Conservation (phyloP, 306 rosid genomes). For the Dryas octopetala region DNA sequence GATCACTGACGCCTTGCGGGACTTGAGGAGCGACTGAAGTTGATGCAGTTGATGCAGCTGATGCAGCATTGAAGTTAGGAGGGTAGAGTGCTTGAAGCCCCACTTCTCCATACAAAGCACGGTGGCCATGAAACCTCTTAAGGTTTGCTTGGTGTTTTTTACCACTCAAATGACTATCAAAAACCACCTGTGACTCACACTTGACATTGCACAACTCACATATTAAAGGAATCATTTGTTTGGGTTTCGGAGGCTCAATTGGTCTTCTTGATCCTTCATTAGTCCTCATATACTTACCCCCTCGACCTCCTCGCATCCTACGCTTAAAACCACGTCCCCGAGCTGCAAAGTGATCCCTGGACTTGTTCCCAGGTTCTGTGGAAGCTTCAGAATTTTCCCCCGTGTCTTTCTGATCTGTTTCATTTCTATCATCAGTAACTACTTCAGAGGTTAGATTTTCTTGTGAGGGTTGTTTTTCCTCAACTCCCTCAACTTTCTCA, state of each 20-base stretch:
- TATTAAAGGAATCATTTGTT: slow-evolving; percentile 38
- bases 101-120: slow-evolving; percentile 39
- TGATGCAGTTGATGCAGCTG: slow-evolving; percentile 28
- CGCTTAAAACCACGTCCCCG: slow-evolving; percentile 63
- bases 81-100: slow-evolving; percentile 62
- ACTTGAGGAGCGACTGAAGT: slow-evolving; percentile 37
- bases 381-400: slow-evolving; percentile 44
- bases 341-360: slow-evolving; percentile 38
- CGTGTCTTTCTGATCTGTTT: slow-evolving; percentile 37
- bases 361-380: slow-evolving; percentile 38
- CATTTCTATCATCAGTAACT: slow-evolving; percentile 41
- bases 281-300: slow-evolving; percentile 45
- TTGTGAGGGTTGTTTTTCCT: slow-evolving; percentile 31
- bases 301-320: slow-evolving; percentile 61
- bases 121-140: slow-evolving; percentile 51
- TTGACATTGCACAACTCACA: slow-evolving; percentile 81
- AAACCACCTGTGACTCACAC: slow-evolving; percentile 72
- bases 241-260: slow-evolving; percentile 46
- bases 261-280: slow-evolving; percentile 53
- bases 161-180: slow-evolving; percentile 69
- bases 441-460: slow-evolving; percentile 37
- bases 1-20: slow-evolving; percentile 64
- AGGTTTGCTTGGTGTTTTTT: slow-evolving; percentile 58
- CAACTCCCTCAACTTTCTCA: slow-evolving; percentile 43
- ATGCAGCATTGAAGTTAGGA: slow-evolving; percentile 22